Conservation (phyloP, 768 basidiomycete species). For the Myochromella boudieri region DNA sequence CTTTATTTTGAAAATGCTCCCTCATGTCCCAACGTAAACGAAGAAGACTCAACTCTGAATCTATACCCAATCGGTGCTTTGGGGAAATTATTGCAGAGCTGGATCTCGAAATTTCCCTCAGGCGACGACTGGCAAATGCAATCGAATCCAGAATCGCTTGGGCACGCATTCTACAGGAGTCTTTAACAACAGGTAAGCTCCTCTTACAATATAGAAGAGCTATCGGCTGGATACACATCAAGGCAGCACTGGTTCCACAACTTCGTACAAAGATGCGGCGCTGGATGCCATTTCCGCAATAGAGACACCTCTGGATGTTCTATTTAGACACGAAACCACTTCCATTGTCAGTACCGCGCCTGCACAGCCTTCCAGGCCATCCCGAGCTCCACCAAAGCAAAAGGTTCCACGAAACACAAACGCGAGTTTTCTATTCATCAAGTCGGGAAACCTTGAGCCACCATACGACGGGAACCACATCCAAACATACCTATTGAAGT, state of each 20-base stretch:
- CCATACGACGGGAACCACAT: constrained; percentile 21
- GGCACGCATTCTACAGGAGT: constrained; percentile 43
- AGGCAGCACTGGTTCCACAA: constrained; percentile 20
- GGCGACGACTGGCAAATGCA: constrained; percentile 38
- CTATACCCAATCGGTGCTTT: constrained; percentile 4
- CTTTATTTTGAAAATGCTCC: too few species aligned
- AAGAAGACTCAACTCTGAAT: constrained; percentile 14
- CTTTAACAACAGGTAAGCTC: constrained; percentile 30
- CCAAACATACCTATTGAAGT: constrained; percentile 39
- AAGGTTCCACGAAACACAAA: constrained; percentile 17
- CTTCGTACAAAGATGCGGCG: constrained; percentile 38
- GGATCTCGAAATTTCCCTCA: constrained; percentile 46
- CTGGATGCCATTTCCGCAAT: constrained; percentile 38
- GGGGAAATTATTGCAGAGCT: constrained; percentile 35
- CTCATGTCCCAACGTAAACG: constrained; percentile 19
- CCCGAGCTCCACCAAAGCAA: constrained; percentile 27
- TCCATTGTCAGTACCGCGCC: constrained; percentile 21
- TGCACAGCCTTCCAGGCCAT: constrained; percentile 17
- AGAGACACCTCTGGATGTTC: constrained; percentile 37
- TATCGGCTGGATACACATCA: neutral
- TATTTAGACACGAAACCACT: constrained; percentile 32
- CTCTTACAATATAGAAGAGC: neutral
- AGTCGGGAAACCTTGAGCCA: constrained; percentile 24
- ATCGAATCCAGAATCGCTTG: constrained; percentile 47
- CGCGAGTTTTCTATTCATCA: constrained; percentile 39